These are phyloP conservation scores for Saksenaea vasiformis DNA, from an alignment of 371 early-diverging fungal genomes.

Conservation along the genomic window DNA sequence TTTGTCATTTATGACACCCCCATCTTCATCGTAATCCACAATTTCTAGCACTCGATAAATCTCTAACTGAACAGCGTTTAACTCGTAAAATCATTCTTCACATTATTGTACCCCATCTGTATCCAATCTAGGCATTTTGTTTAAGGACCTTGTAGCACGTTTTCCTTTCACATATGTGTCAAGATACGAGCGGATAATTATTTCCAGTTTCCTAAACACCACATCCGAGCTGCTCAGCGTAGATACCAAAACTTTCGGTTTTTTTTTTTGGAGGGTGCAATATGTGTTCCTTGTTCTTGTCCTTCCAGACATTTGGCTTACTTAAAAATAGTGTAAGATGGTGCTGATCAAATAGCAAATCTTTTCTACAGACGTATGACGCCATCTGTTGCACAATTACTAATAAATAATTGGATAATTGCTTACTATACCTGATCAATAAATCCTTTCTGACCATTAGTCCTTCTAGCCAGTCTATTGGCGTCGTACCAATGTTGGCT, in stretches of 20 bases:
- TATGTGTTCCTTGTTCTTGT: neutral
- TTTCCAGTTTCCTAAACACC: neutral
- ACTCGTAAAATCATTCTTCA: neutral
- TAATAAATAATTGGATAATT: no score
- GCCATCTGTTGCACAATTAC: no score
- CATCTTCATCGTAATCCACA: neutral
- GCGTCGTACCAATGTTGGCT: conserved; percentile 5
- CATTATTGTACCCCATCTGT: neutral
- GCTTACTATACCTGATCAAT: neutral
- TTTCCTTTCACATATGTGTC: neutral
- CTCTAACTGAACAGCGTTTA: neutral
- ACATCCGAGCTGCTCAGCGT: neutral
- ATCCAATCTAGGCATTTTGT: neutral
- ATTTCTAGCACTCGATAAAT: neutral
- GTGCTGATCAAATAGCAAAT: neutral
- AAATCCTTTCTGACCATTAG: neutral
- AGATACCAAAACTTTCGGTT: neutral
- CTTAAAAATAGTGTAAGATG: neutral
- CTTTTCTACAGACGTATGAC: neutral
- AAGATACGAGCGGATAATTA: neutral
- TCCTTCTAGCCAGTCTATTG: neutral
- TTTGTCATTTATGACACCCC: neutral
- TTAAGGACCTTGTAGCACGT: neutral
- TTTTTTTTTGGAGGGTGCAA: neutral
- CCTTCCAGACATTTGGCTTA: neutral